These are phyloP conservation scores for Rasamsonia emersonii DNA, from an alignment of 2,329 filamentous ascomycete genomes.

Conservation along the genomic window DNA sequence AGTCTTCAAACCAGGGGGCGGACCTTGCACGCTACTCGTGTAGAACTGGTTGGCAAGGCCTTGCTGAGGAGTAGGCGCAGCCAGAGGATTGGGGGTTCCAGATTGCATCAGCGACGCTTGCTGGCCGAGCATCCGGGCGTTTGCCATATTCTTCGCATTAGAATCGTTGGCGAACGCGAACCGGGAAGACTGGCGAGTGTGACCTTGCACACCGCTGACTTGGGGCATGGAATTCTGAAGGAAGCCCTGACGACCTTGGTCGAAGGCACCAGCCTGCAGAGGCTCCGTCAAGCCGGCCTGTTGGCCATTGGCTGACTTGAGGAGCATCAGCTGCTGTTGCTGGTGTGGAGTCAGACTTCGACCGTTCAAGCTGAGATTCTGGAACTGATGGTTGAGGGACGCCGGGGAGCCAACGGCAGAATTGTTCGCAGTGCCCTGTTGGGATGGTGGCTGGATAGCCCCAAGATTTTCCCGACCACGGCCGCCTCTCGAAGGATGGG, in stretches of 20 bases:
- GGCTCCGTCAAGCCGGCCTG: constrained; percentile 48
- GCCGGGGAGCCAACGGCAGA: constrained; percentile 34
- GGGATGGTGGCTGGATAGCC: constrained; percentile 68
- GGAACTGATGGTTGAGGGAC: constrained; percentile 36
- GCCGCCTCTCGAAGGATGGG: constrained; percentile 40
- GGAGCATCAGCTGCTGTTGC: constrained; percentile 61
- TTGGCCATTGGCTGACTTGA: constrained; percentile 50
- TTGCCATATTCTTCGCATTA: constrained; percentile 44
- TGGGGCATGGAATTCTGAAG: constrained; percentile 43
- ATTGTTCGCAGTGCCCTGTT: constrained; percentile 47
- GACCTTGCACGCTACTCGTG: constrained; percentile 76
- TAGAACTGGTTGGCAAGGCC: constrained; percentile 62
- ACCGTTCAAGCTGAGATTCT: constrained; percentile 54
- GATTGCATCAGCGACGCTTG: constrained; percentile 36
- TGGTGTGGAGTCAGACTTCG: constrained; percentile 76
- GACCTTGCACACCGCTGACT: constrained; percentile 52
- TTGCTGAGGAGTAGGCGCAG: constrained; percentile 30
- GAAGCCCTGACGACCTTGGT: constrained; percentile 35
- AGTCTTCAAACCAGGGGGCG: constrained; percentile 90
- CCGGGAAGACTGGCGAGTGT: constrained; percentile 74
- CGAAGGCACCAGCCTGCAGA: constrained; percentile 24
- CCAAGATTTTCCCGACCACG: constrained; percentile 50
- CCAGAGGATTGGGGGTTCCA: constrained; percentile 28
- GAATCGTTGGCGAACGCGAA: constrained; percentile 79
- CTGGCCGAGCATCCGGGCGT: constrained; percentile 48